Conservation (phyloP, 78 protist genomes). For the Chrysochromulina tobinii region DNA sequence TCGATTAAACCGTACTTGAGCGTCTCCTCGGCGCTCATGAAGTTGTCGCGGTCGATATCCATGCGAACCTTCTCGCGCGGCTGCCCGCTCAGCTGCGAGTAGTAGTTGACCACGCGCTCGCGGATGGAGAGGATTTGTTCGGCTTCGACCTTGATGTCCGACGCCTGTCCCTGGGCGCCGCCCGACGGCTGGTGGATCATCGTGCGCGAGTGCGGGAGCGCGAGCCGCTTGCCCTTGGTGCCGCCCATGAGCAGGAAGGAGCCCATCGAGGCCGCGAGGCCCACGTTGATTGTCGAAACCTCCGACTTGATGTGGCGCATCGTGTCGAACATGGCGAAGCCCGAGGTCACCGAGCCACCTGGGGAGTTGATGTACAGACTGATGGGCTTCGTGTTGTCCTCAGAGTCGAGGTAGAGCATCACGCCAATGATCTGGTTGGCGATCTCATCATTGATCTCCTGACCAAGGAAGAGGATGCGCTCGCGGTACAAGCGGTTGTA, state of each 20-base stretch:
- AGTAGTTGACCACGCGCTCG: not conserved
- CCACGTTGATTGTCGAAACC: not conserved
- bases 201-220: constrained; percentile 2
- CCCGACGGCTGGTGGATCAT: constrained; percentile 29
- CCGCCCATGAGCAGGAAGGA: constrained; percentile 1
- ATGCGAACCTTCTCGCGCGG: not conserved
- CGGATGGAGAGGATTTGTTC: not conserved
- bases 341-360: not conserved
- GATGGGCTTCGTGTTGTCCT: not conserved
- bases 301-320: not conserved
- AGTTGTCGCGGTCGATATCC: not conserved
- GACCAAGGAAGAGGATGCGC: not conserved
- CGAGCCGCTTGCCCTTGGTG: constrained; percentile 12
- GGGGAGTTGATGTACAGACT: not conserved
- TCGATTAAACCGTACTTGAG: not conserved
- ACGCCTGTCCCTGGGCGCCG: not conserved
- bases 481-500: not conserved
- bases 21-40: not conserved
- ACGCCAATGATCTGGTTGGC: not conserved
- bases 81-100: constrained; percentile 31
- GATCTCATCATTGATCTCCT: not conserved
- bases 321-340: not conserved
- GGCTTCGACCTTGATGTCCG: not conserved
- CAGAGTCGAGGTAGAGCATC: not conserved
- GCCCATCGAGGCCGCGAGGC: not conserved